Evolutionary conservation across 2,329 filamentous ascomycete species (phyloP).

Genomic region (Cladophialophora chaetospira): DNA sequence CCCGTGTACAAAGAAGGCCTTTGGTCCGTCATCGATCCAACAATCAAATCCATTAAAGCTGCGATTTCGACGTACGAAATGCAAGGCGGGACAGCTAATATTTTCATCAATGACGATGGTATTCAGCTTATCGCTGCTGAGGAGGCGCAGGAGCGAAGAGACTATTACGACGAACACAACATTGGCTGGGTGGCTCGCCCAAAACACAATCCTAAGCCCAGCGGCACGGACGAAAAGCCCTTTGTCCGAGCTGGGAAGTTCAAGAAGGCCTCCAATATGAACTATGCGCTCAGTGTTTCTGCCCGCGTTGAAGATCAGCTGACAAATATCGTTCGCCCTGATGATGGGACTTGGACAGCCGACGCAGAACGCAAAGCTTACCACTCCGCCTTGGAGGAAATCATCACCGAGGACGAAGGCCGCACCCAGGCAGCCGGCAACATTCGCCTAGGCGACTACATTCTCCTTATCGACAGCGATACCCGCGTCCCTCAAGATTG

Average conservation of each 20-base stretch:
- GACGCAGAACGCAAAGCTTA: slow-evolving; percentile 51
- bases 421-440: slow-evolving; percentile 74
- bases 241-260: slow-evolving; percentile 61
- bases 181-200: slow-evolving; percentile 55
- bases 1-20: slow-evolving; percentile 88
- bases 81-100: slow-evolving; percentile 45
- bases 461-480: slow-evolving; percentile 69
- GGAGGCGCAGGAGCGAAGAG: slow-evolving; percentile 46
- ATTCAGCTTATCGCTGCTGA: slow-evolving; percentile 45
- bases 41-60: slow-evolving; percentile 57
- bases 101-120: slow-evolving; percentile 45
- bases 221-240: slow-evolving; percentile 15
- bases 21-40: slow-evolving; percentile 63
- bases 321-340: slow-evolving; percentile 10
- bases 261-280: slow-evolving; percentile 77
- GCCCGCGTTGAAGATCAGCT: slow-evolving; percentile 65
- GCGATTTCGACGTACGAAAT: slow-evolving; percentile 62
- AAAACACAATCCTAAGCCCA: slow-evolving; percentile 52
- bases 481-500: slow-evolving; percentile 69
- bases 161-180: slow-evolving; percentile 54
- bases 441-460: slow-evolving; percentile 79
- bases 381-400: slow-evolving; percentile 51
- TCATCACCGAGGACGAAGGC: slow-evolving; percentile 56
- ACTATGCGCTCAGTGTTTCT: slow-evolving; percentile 65
- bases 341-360: slow-evolving; percentile 34